These are phyloP conservation scores for Aethionema arabicum DNA, from an alignment of 345 rosid species.

Conservation along the genomic window DNA sequence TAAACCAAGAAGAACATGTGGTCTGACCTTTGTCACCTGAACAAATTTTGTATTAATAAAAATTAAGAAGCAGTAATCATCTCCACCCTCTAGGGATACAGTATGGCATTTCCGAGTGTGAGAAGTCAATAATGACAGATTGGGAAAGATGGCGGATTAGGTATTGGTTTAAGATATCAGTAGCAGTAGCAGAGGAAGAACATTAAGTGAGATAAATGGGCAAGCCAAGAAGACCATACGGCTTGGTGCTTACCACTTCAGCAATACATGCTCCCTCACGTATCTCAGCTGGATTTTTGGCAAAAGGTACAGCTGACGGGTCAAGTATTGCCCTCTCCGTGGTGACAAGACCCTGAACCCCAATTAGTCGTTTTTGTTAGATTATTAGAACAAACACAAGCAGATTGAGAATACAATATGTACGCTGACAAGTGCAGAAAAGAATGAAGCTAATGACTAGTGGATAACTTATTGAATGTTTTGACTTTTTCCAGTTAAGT, in stretches of 20 bases:
- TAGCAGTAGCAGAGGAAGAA: conserved; percentile 7
- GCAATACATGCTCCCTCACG: conserved; percentile 77
- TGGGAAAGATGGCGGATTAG: not conserved
- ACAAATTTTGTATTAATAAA: conserved; percentile 28
- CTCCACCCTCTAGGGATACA: not conserved
- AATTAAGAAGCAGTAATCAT: not conserved
- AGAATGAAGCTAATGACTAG: not conserved
- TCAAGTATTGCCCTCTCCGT: conserved; percentile 85
- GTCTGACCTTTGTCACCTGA: conserved; percentile 86
- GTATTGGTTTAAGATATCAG: not conserved
- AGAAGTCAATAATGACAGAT: not conserved
- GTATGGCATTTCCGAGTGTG: not conserved
- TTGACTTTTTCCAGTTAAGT: conserved; percentile 21
- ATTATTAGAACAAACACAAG: conserved; percentile 12
- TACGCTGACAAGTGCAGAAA: conserved; percentile 15
- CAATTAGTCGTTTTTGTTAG: conserved; percentile 30
- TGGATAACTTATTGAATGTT: conserved; percentile 12
- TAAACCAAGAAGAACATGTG: conserved; percentile 95
- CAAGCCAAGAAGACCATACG: conserved; percentile 21
- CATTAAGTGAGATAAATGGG: conserved; percentile 4
- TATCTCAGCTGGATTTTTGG: conserved; percentile 63
- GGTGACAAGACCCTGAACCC: conserved; percentile 83
- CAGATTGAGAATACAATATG: conserved; percentile 16
- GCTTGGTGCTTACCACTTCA: conserved; percentile 74
- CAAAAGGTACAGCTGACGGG: conserved; percentile 84